Percentiles rank a stretch among this genome's conserved stretches.
Conservation (phyloP, 768 basidiomycete species). For the Leccinum imitatum region DNA sequence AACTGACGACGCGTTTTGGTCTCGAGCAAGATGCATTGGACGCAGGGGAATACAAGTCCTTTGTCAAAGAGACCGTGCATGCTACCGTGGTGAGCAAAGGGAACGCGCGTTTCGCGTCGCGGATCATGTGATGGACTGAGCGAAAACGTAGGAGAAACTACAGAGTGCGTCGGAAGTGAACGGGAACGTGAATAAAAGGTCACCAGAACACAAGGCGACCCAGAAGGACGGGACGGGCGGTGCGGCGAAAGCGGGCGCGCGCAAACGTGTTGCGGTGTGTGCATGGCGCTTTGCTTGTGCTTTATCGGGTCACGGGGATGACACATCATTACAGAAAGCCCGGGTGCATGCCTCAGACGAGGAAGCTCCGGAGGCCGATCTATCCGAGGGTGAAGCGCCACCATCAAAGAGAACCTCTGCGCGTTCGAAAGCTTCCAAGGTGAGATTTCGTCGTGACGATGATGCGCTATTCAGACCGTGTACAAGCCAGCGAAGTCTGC, state of each 20-base stretch:
- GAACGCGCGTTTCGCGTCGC: not conserved
- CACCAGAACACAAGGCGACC: not conserved
- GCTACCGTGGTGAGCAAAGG: conserved; percentile 12
- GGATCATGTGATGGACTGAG: conserved; percentile 1
- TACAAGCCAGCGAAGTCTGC: conserved; percentile 11
- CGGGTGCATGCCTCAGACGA: not conserved
- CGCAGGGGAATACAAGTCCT: conserved; percentile 42
- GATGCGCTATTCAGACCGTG: not conserved
- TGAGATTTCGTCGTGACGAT: not conserved
- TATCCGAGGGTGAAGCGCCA: conserved; percentile 3
- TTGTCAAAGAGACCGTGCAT: conserved; percentile 39
- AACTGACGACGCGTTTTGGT: conserved; percentile 46
- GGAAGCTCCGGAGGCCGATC: not conserved
- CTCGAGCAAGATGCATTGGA: conserved; percentile 48
- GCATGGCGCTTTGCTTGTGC: not conserved
- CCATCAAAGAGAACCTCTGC: conserved; percentile 13
- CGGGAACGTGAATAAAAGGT: not conserved
- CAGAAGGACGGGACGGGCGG: conserved; percentile 14
- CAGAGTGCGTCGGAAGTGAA: conserved; percentile 7
- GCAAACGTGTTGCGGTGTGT: conserved; percentile 18
- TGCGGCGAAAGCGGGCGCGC: conserved; percentile 1
- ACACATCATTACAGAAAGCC: not conserved
- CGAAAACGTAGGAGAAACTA: conserved; percentile 10
- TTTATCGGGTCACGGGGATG: not conserved
- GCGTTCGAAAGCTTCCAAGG: conserved; percentile 13